Percentiles rank a stretch among this genome's conserved stretches.
These are phyloP conservation scores for Chlorella variabilis DNA, from an alignment of 163 green algal genomes.

Conservation along the genomic window DNA sequence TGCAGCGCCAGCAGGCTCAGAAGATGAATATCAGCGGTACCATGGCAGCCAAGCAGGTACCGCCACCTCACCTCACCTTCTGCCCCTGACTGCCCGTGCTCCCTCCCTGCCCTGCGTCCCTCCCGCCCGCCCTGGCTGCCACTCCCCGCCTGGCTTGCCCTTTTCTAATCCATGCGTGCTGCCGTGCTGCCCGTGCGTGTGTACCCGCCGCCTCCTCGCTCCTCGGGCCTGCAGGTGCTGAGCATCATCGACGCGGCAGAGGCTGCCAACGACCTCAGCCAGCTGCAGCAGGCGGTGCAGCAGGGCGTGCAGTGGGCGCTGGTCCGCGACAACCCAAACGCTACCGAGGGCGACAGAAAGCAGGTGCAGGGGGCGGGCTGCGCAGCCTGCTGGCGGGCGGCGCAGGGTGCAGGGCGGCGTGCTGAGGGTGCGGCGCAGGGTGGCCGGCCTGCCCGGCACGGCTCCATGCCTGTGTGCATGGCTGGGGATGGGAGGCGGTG, in stretches of 20 bases:
- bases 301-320: not conserved
- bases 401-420: no score
- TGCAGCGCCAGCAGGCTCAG: constrained; percentile 24
- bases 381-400: not conserved
- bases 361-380: not conserved
- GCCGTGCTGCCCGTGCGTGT: no score
- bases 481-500: no score
- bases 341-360: not conserved
- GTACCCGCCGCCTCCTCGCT: no score
- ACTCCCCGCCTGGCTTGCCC: not conserved
- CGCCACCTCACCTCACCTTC: no score
- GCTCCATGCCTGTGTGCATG: no score
- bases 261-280: not conserved
- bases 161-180: no score
- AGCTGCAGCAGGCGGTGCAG: constrained; percentile 13
- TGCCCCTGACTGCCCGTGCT: no score
- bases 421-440: no score
- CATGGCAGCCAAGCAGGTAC: constrained; percentile 6
- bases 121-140: not conserved
- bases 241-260: not conserved
- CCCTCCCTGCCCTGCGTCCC: not conserved
- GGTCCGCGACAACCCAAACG: not conserved
- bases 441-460: no score
- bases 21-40: not conserved
- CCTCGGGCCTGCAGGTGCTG: constrained; percentile 8